These are phyloP conservation scores for Trichoderma breve DNA, from an alignment of 2,329 filamentous ascomycete species.

Conservation along the genomic window DNA sequence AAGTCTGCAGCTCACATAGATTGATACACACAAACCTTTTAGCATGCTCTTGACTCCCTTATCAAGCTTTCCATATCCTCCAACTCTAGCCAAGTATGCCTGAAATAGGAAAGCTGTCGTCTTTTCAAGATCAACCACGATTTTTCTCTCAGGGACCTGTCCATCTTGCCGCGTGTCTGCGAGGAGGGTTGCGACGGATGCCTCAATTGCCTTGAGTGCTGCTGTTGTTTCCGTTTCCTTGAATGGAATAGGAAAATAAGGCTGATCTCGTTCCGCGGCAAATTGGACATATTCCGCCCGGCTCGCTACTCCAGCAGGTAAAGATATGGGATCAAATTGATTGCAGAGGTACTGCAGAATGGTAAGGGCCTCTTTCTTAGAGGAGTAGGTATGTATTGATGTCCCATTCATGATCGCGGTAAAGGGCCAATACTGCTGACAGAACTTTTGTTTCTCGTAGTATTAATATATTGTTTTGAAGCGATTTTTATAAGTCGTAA, in stretches of 20 bases:
- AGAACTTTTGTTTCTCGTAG: background rate
- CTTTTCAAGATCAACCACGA: conserved; percentile 39
- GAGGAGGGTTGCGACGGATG: conserved; percentile 33
- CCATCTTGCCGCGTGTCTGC: conserved; percentile 28
- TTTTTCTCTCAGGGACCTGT: conserved; percentile 15
- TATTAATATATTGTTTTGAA: background rate
- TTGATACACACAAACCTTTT: conserved; percentile 28
- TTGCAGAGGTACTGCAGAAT: conserved; percentile 28
- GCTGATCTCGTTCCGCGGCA: conserved; percentile 34
- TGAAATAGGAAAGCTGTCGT: conserved; percentile 44
- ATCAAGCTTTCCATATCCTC: conserved; percentile 40
- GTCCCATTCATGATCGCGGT: background rate
- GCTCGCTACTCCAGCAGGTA: conserved; percentile 31
- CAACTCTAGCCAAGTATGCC: conserved; percentile 38
- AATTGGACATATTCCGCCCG: conserved; percentile 33
- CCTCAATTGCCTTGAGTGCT: conserved; percentile 46
- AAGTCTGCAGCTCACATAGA: background rate
- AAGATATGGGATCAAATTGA: conserved; percentile 30
- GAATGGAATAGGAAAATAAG: conserved; percentile 48
- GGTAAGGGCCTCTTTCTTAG: conserved; percentile 27
- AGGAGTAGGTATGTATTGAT: conserved; percentile 14
- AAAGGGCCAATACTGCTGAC: too few species aligned
- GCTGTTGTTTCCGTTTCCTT: conserved; percentile 46
- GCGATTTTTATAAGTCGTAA: background rate
- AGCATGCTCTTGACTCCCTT: conserved; percentile 32